Evolutionary conservation across 1,284 basidiomycete genomes (phyloP).

Genomic region (Ceratobasidium sp.): DNA sequence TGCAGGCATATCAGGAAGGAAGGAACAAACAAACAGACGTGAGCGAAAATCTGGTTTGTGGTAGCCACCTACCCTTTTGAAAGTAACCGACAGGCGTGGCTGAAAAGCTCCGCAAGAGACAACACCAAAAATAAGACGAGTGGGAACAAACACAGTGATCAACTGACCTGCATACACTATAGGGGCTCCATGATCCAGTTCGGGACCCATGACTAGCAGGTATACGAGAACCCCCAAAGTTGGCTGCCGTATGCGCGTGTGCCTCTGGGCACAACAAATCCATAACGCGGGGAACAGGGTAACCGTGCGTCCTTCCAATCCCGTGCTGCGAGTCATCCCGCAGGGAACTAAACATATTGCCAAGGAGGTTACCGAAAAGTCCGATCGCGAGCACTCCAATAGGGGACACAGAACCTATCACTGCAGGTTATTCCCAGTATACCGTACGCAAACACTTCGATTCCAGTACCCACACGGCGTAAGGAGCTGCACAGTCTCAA

Average conservation of each 20-base stretch:
- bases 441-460: too few species aligned
- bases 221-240: not conserved
- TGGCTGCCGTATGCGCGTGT: not conserved
- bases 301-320: not conserved
- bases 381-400: not conserved
- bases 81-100: not conserved
- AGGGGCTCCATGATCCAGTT: slow-evolving; percentile 2
- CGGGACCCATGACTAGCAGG: not conserved
- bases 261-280: not conserved
- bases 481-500: too few species aligned
- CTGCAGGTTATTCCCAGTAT: not conserved
- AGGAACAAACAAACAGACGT: not conserved
- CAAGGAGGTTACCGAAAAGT: slow-evolving; percentile 8
- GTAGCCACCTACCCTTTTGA: not conserved
- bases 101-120: not conserved
- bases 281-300: not conserved
- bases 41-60: not conserved
- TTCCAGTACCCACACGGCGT: too few species aligned
- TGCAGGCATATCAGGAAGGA: slow-evolving; percentile 8
- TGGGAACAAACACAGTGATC: not conserved
- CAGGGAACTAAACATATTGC: slow-evolving; percentile 26
- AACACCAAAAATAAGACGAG: not conserved
- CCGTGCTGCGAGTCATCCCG: slow-evolving; percentile 1
- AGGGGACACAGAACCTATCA: slow-evolving; percentile 13
- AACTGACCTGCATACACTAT: not conserved